A percentile compares a stretch with the other conserved stretches of the same genome.
These are phyloP conservation scores for Amanita pallidorosea DNA, from an alignment of 768 basidiomycete species.

Conservation along the genomic window DNA sequence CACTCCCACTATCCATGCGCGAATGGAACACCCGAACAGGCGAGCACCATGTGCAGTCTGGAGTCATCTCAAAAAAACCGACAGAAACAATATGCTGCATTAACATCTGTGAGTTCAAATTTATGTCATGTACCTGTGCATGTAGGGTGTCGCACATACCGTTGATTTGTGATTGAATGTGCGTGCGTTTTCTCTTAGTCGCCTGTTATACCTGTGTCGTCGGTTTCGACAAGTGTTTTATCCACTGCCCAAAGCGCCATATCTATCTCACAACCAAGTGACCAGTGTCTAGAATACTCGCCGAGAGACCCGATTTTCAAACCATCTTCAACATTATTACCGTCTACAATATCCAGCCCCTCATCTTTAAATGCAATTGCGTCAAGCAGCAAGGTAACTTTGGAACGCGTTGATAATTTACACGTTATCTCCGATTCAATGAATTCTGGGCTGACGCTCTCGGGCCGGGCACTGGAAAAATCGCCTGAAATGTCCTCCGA, in stretches of 20 bases:
- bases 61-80: not conserved
- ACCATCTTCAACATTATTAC: not conserved
- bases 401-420: slow-evolving; percentile 7
- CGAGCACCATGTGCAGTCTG: not conserved
- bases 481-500: not conserved
- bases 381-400: slow-evolving; percentile 24
- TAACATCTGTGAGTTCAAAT: not conserved
- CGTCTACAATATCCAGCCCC: not conserved
- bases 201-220: not conserved
- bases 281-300: not conserved
- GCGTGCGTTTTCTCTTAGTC: not conserved
- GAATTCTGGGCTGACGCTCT: not conserved
- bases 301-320: not conserved
- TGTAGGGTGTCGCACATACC: not conserved
- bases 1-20: not conserved
- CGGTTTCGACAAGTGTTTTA: not conserved
- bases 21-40: not conserved
- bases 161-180: not conserved
- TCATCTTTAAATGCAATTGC: slow-evolving; percentile 19
- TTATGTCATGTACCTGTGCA: not conserved
- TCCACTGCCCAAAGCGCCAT: not conserved
- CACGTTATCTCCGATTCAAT: slow-evolving; percentile 3
- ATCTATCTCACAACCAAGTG: not conserved
- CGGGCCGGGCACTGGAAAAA: not conserved
- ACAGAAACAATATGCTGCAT: not conserved